These are phyloP conservation scores for Leishmania guyanensis DNA, from an alignment of 208 protist species.

Conservation along the genomic window DNA sequence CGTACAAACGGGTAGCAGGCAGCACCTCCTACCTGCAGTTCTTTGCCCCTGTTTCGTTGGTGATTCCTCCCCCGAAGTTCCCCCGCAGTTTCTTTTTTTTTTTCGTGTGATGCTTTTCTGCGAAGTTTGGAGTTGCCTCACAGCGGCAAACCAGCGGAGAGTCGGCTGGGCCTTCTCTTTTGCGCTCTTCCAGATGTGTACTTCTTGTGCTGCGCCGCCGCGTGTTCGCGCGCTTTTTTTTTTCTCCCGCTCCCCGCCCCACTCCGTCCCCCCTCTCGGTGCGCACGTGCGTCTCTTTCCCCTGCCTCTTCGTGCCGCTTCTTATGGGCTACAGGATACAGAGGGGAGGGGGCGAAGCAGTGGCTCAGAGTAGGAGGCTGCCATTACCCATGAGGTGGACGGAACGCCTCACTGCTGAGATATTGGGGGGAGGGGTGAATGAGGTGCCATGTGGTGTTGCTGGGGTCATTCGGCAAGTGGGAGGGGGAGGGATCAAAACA, in stretches of 20 bases:
- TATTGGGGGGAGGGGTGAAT: background rate
- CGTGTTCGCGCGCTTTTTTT: background rate
- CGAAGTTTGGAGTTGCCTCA: background rate
- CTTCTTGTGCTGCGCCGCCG: background rate
- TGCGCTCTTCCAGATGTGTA: background rate
- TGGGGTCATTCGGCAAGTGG: background rate
- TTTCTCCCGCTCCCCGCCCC: background rate
- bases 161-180: conserved; percentile 1
- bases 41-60: background rate
- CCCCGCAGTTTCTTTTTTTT: background rate
- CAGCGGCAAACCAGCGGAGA: conserved; percentile 25
- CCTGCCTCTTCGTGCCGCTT: background rate
- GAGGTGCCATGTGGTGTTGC: background rate
- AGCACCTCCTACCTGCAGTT: background rate
- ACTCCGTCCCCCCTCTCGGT: background rate
- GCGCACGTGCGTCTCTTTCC: background rate
- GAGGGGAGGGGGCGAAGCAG: background rate
- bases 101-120: no score
- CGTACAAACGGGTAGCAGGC: background rate
- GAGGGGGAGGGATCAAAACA: conserved; percentile 7
- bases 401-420: background rate
- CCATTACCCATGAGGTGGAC: background rate
- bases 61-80: background rate
- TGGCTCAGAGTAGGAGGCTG: background rate
- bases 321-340: background rate